These are phyloP conservation scores for Metarhizium album DNA, from an alignment of 2,329 filamentous ascomycete genomes.

Conservation along the genomic window DNA sequence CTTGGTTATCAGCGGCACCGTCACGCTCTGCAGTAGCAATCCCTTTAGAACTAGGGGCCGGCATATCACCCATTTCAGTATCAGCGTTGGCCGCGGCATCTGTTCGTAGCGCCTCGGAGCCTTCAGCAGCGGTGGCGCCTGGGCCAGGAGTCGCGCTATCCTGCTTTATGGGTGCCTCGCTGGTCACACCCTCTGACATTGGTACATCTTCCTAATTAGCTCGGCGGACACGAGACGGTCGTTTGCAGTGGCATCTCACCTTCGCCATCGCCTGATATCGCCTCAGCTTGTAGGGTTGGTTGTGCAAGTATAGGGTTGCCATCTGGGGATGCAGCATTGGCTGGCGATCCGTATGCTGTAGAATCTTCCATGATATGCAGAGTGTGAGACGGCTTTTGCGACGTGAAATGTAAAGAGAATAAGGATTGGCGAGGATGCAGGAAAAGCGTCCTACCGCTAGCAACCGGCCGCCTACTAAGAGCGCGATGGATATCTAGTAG, in stretches of 20 bases:
- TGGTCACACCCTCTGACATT: conserved; percentile 43
- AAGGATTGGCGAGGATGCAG: conserved; percentile 1
- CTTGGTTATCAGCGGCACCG: conserved; percentile 40
- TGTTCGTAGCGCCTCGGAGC: conserved; percentile 47
- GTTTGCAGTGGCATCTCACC: conserved; percentile 26
- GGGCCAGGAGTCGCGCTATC: conserved; percentile 49
- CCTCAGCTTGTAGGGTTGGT: conserved; percentile 38
- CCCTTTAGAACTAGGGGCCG: conserved; percentile 38
- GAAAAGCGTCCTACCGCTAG: conserved; percentile 8
- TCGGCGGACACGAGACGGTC: not conserved
- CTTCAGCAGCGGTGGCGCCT: conserved; percentile 41
- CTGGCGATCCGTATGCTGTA: conserved; percentile 46
- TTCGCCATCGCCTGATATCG: conserved; percentile 30
- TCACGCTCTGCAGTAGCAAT: conserved; percentile 34
- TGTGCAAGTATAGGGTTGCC: conserved; percentile 47
- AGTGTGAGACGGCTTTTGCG: not conserved
- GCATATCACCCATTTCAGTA: conserved; percentile 68
- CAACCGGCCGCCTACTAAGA: not conserved
- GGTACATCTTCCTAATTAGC: conserved; percentile 40
- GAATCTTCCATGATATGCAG: conserved; percentile 44
- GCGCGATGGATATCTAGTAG: not conserved
- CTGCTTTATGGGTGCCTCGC: conserved; percentile 45
- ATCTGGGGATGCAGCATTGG: conserved; percentile 43
- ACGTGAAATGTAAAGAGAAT: conserved; percentile 3
- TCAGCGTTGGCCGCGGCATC: conserved; percentile 57